Evolutionary conservation across 257 asterid genomes (phyloP).

Genomic region (Fraxinus anomala): DNA sequence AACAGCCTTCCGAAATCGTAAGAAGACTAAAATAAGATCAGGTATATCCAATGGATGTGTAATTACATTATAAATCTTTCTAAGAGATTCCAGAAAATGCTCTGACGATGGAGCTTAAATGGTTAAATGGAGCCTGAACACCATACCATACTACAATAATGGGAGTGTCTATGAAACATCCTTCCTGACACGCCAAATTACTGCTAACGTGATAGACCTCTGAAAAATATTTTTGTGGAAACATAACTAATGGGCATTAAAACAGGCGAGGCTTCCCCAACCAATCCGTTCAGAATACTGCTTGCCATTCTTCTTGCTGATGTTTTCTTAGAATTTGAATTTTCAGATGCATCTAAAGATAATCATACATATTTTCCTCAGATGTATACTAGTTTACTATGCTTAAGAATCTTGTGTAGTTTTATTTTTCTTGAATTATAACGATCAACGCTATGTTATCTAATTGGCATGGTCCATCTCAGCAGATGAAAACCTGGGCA

Average conservation of each 20-base stretch:
- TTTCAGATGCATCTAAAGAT: conserved; percentile 6
- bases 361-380: background rate
- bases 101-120: no score
- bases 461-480: conserved; percentile 19
- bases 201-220: background rate
- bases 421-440: conserved; percentile 14
- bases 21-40: no score
- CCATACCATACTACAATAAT: no score
- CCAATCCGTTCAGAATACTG: background rate
- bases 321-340: conserved; percentile 7
- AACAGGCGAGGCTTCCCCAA: background rate
- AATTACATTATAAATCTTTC: no score
- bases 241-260: conserved; percentile 1
- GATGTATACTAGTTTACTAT: background rate
- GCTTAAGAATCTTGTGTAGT: background rate
- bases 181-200: background rate
- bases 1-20: no score
- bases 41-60: no score
- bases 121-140: no score
- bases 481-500: conserved; percentile 95
- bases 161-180: background rate
- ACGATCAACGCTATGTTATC: conserved; percentile 10
- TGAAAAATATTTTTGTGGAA: conserved; percentile 10
- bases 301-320: background rate
- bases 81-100: no score